Conservation (phyloP, 371 early-diverging fungal species). For the Parasitella parasitica region DNA sequence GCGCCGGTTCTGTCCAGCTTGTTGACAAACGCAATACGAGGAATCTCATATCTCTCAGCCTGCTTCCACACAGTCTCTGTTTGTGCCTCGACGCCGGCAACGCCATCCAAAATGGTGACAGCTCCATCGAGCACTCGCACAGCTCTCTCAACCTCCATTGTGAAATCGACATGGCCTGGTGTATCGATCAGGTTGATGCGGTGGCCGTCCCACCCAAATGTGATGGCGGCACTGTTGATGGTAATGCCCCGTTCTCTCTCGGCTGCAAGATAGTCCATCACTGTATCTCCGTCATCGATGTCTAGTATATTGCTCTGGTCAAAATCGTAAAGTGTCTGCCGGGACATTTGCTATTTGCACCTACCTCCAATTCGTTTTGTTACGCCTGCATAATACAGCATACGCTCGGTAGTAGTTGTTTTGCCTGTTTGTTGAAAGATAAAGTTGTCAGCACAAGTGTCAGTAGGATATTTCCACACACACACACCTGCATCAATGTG, state of each 20-base stretch:
- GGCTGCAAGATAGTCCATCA: slow-evolving; percentile 89
- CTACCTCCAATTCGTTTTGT: slow-evolving; percentile 82
- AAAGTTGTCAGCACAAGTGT: neutral
- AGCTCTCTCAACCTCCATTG: slow-evolving; percentile 92
- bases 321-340: no score
- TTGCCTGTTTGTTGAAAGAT: slow-evolving; percentile 69
- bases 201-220: slow-evolving; percentile 86
- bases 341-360: neutral
- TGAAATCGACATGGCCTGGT: slow-evolving; percentile 97
- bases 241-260: slow-evolving; percentile 96
- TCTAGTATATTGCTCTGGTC: no score
- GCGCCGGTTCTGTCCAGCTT: slow-evolving; percentile 93
- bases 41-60: slow-evolving; percentile 81
- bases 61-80: slow-evolving; percentile 94
- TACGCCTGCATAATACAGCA: slow-evolving; percentile 92
- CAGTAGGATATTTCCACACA: no score
- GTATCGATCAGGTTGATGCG: slow-evolving; percentile 94
- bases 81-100: slow-evolving; percentile 97
- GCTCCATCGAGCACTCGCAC: slow-evolving; percentile 94
- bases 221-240: slow-evolving; percentile 93
- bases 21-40: slow-evolving; percentile 90
- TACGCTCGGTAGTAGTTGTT: slow-evolving; percentile 97
- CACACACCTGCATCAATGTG: slow-evolving; percentile 94
- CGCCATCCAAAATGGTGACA: slow-evolving; percentile 89
- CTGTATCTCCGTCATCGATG: slow-evolving; percentile 92